Evolutionary conservation across 768 basidiomycete species (phyloP).

Genomic region (Hortiboletus campestris): DNA sequence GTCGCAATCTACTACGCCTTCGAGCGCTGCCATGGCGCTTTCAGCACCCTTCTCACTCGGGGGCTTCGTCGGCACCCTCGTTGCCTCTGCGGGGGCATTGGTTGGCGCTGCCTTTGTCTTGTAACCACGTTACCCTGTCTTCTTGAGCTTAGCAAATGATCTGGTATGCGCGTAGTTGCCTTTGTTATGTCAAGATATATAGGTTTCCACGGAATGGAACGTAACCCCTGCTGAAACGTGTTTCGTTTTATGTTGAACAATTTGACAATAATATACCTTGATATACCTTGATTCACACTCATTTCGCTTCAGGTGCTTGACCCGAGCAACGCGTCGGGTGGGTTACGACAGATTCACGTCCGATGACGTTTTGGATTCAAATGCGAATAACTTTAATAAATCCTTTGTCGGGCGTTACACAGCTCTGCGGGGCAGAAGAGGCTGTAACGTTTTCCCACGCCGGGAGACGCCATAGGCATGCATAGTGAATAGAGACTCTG

Average conservation of each 20-base stretch:
- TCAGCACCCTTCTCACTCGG: constrained; percentile 17
- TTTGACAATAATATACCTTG: not conserved
- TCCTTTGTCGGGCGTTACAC: not conserved
- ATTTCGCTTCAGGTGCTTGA: not conserved
- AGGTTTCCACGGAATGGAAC: not conserved
- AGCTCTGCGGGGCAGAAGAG: constrained; percentile 7
- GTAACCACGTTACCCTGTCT: constrained; percentile 4
- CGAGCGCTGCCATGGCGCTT: constrained; percentile 19
- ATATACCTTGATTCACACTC: too few species aligned
- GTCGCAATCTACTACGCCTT: not conserved
- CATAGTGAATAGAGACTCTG: too few species aligned
- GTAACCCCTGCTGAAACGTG: not conserved
- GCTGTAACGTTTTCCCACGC: too few species aligned
- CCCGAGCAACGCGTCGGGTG: too few species aligned
- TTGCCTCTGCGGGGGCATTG: constrained; percentile 27
- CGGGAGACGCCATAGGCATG: too few species aligned
- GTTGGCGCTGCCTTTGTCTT: constrained; percentile 26
- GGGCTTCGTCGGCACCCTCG: constrained; percentile 17
- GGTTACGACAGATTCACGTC: too few species aligned
- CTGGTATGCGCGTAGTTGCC: not conserved
- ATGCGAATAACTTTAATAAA: too few species aligned
- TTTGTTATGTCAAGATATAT: not conserved
- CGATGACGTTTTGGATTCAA: too few species aligned
- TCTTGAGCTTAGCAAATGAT: not conserved
- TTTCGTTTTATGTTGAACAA: not conserved